Base-by-base conservation (phyloP, 1,139 yeast genomes). In the Suhomyces terraborum region DNA sequence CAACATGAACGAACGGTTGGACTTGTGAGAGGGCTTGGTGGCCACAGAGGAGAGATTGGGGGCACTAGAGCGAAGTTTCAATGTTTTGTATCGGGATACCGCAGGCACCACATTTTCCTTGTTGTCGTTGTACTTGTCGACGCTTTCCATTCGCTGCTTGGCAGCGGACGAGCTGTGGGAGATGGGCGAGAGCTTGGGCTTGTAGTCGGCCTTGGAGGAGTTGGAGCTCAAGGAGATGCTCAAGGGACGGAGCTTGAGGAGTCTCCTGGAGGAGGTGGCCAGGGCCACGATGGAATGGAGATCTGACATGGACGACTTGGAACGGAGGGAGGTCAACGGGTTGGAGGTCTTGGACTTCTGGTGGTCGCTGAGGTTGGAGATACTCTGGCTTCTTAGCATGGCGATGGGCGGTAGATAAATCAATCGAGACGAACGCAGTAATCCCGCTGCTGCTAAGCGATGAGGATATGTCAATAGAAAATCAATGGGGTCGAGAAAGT, bases 371-470 rank as follows among this genome's bases (percentile, higher is more conserved):
- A 64, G 48, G 42, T 62, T 59, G 31, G 60, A 51, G 18, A 62
- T 61, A 40, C 67, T 63, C 38, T 62, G 68, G 41, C 67, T 61
- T 38, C 67, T 59, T 34, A 65, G 52, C 69, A 65, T 63, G 27
- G 19, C 42, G 39, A 14, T 20, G 32, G 25, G 33, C 23, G 13
- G 30, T 32, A 30, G 24, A 30, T 30, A 30, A 30, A 30, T 24
- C 21, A 19, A 19, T 7, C 24, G 25, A 20, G 30, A 36, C 16
- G 35, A 14, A 23, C 17, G 26, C 13, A 24, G 26, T 12, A 12
- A 14, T 8, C 27, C 27, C 12, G 3, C 16, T 24, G 27, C 7
- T 13, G 35, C 13, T 9, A 10, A 19, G 20, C 29, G 40, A 35
- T 27, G 26, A 22, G 31, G 8, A 8, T 20, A 22, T 19, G 10